phyloP scores from a whole-genome alignment of 2,329 filamentous ascomycete genomes.

The Ophiocordyceps polyrhachis-furcata region DNA sequence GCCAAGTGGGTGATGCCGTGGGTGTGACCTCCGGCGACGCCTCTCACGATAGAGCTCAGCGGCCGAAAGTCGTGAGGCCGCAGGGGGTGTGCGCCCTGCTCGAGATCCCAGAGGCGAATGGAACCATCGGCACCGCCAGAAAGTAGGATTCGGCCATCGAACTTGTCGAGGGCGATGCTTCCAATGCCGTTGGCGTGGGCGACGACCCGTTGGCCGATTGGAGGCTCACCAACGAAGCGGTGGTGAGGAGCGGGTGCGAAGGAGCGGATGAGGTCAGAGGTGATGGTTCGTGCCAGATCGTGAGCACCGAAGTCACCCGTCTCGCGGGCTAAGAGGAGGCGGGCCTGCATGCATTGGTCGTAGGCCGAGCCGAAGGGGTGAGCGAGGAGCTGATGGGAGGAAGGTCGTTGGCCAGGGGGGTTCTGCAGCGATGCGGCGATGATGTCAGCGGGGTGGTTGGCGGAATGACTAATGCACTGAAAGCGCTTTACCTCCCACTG shows the following conservation, averaged over 20 bases:
- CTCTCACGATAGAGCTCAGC: conserved; percentile 28
- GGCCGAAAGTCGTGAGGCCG: conserved; percentile 33
- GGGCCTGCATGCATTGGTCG: conserved; percentile 45
- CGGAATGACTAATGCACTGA: neutral
- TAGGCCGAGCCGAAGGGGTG: neutral
- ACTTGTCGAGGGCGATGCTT: conserved; percentile 60
- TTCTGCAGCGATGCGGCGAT: neutral
- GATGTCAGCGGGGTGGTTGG: neutral
- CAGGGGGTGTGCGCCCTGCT: conserved; percentile 31
- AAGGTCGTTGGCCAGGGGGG: neutral
- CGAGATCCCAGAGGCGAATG: conserved; percentile 75
- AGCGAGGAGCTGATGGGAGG: neutral
- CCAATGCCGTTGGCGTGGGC: conserved; percentile 69
- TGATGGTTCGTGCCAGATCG: conserved; percentile 45
- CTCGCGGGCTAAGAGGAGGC: conserved; percentile 59
- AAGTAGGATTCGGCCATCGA: conserved; percentile 58
- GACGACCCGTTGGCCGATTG: conserved; percentile 21
- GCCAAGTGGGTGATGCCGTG: conserved; percentile 58
- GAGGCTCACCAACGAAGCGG: conserved; percentile 44
- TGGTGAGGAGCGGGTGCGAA: conserved; percentile 49
- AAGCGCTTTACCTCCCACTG: neutral
- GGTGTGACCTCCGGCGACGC: conserved; percentile 27
- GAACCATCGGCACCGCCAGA: conserved; percentile 76
- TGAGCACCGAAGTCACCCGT: conserved; percentile 46
- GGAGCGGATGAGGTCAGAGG: conserved; percentile 46